Evolutionary conservation across 768 basidiomycete species (phyloP).

Genomic region (Amanita thiersii): DNA sequence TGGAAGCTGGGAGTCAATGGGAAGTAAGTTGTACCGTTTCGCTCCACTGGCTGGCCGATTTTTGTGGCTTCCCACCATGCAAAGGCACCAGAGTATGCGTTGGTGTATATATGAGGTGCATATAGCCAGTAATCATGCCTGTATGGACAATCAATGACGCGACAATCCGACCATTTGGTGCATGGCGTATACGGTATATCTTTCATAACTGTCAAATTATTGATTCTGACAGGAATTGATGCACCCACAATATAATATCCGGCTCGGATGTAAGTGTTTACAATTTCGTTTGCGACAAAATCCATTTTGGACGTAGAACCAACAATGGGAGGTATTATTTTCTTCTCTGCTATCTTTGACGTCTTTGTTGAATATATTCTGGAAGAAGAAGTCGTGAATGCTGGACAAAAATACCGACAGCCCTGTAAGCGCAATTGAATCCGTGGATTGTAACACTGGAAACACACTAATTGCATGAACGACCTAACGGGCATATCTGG

Average conservation of each 20-base stretch:
- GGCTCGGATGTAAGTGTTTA: slow-evolving; percentile 4
- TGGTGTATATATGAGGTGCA: no score
- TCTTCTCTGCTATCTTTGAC: slow-evolving; percentile 9
- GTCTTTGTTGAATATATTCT: slow-evolving; percentile 14
- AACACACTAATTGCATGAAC: no score
- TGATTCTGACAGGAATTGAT: neutral
- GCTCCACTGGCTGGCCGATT: no score
- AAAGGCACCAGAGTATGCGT: no score
- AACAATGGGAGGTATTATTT: slow-evolving; percentile 8
- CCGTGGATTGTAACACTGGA: no score
- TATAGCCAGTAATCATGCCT: neutral
- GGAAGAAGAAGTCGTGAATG: slow-evolving; percentile 22
- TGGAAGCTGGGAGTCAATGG: no score
- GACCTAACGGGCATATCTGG: no score
- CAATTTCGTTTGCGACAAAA: slow-evolving; percentile 1
- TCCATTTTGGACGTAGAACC: slow-evolving; percentile 6
- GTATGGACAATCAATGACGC: no score
- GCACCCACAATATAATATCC: slow-evolving; percentile 4
- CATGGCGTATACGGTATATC: slow-evolving; percentile 8
- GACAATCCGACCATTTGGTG: neutral
- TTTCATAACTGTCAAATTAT: neutral
- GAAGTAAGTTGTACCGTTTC: no score
- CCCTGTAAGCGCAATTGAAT: no score
- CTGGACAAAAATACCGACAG: no score
- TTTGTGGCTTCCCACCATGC: no score